These are phyloP conservation scores for Porphyra umbilicalis DNA, from an alignment of 31 red algal species.

Conservation along the genomic window DNA sequence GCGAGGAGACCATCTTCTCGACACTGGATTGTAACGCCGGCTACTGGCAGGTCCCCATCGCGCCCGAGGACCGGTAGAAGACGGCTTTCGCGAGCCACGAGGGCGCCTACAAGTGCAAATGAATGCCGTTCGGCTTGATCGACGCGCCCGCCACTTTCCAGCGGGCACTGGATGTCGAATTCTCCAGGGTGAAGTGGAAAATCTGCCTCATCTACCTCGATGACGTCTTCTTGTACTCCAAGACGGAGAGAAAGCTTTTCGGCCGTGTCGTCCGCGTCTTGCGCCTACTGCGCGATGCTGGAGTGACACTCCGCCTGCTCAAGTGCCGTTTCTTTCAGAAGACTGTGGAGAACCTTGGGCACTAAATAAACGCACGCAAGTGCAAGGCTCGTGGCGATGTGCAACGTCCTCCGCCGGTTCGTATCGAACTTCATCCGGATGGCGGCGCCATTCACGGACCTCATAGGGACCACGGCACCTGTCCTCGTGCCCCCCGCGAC, in stretches of 20 bases:
- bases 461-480: no score
- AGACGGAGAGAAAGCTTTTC: conserved; percentile 10
- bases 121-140: conserved; percentile 24
- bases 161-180: conserved; percentile 19
- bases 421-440: no score
- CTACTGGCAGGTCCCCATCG: conserved; percentile 18
- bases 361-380: no score
- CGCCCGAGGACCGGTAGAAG: conserved; percentile 9
- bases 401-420: no score
- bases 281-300: no score
- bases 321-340: no score
- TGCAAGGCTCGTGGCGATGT: no score
- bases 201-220: conserved; percentile 13
- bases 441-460: no score
- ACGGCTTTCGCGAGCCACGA: conserved; percentile 17
- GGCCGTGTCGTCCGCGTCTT: no score
- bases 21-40: conserved; percentile 28
- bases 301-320: no score
- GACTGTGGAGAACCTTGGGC: no score
- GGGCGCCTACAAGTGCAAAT: conserved; percentile 7
- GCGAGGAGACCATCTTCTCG: conserved; percentile 18
- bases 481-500: no score
- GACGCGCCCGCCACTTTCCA: conserved; percentile 27
- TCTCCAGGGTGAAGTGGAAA: conserved; percentile 7
- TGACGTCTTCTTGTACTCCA: conserved; percentile 14